A percentile compares a stretch with the other conserved stretches of the same genome.
Conservation (phyloP, 805 yeast genomes). For the Teunomyces aglyptinius region DNA sequence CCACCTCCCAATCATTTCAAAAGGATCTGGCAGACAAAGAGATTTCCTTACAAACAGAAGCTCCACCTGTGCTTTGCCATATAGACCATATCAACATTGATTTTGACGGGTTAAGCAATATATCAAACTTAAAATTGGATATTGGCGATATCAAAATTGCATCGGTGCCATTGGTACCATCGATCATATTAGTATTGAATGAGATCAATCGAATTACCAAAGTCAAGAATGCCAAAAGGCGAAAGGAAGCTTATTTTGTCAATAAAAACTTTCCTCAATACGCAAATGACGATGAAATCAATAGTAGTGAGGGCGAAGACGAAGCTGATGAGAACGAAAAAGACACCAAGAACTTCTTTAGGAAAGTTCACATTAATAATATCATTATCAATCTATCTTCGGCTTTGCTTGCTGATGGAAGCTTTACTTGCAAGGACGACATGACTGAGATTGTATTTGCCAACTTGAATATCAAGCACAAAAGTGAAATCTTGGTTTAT, state of each 20-base stretch:
- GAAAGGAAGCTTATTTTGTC: conserved; percentile 14
- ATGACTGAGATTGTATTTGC: conserved; percentile 22
- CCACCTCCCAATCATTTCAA: conserved; percentile 52
- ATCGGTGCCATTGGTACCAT: conserved; percentile 42
- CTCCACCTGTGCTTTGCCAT: conserved; percentile 22
- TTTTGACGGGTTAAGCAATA: conserved; percentile 47
- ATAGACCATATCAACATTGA: conserved; percentile 39
- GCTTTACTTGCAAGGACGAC: conserved; percentile 33
- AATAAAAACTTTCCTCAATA: conserved; percentile 26
- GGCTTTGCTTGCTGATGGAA: conserved; percentile 41
- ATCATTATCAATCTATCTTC: conserved; percentile 47
- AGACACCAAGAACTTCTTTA: conserved; percentile 25
- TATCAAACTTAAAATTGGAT: conserved; percentile 36
- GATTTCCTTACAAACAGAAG: background rate
- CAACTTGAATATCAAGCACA: conserved; percentile 42
- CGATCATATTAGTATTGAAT: conserved; percentile 33
- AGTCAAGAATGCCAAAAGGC: conserved; percentile 29
- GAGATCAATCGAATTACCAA: conserved; percentile 37
- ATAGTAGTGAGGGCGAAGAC: conserved; percentile 9
- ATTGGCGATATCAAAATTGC: conserved; percentile 44
- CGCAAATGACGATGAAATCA: conserved; percentile 7
- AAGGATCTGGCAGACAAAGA: conserved; percentile 1
- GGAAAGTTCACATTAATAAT: conserved; percentile 35
- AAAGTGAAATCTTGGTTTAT: conserved; percentile 38
- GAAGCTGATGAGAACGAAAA: conserved; percentile 14